phyloP scores from a whole-genome alignment of 2,329 filamentous ascomycete genomes.

The Cordyceps javanica region DNA sequence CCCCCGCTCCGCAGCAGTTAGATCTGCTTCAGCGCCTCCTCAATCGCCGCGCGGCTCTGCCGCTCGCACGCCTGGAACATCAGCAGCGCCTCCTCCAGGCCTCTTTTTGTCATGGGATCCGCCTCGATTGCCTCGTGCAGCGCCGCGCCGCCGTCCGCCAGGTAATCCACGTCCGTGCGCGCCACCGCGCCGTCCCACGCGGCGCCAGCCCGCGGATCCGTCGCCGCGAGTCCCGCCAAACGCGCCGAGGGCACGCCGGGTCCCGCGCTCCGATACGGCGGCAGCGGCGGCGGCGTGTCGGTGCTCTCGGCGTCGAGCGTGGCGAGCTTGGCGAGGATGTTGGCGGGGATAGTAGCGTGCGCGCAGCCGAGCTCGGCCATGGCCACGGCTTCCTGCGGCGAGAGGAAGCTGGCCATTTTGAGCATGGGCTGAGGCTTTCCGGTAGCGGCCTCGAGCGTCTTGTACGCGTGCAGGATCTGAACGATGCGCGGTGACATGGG shows the following conservation, averaged over 20 bases:
- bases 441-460: constrained; percentile 37
- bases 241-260: constrained; percentile 29
- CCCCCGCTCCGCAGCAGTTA: neutral
- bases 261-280: constrained; percentile 18
- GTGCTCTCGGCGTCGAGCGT: constrained; percentile 30
- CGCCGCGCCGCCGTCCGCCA: constrained; percentile 36
- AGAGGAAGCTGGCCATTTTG: constrained; percentile 41
- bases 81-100: constrained; percentile 32
- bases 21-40: constrained; percentile 19
- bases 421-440: constrained; percentile 42
- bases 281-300: no score
- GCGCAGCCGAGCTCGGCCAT: constrained; percentile 41
- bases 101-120: constrained; percentile 31
- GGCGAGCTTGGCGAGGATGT: constrained; percentile 31
- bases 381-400: constrained; percentile 38
- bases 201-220: constrained; percentile 33
- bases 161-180: constrained; percentile 37
- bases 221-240: constrained; percentile 27
- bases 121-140: constrained; percentile 36
- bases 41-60: constrained; percentile 32
- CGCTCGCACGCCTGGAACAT: constrained; percentile 35
- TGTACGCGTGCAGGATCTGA: constrained; percentile 43
- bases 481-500: constrained; percentile 41
- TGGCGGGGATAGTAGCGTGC: constrained; percentile 37
- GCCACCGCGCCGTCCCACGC: constrained; percentile 36